A percentile compares a stretch with the other conserved stretches of the same genome.
These are phyloP conservation scores for Ceratocystis destructans DNA, from an alignment of 2,329 filamentous ascomycete genomes.

Conservation along the genomic window DNA sequence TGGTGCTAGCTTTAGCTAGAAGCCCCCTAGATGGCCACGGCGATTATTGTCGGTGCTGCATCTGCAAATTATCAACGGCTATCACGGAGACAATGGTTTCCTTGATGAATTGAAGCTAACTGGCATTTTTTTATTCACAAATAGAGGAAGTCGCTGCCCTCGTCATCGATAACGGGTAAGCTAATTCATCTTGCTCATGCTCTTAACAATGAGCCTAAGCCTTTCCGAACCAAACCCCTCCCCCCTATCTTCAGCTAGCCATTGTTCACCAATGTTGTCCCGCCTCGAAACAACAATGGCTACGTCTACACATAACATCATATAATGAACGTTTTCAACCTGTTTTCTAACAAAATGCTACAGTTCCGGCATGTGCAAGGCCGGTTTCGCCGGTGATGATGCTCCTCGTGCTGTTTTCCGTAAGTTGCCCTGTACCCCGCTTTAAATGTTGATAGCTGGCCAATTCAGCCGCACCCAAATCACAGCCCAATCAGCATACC, in stretches of 20 bases:
- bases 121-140: background rate
- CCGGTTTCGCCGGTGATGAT: constrained; percentile 99
- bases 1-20: constrained; percentile 9
- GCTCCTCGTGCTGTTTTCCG: constrained; percentile 99
- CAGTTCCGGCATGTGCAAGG: constrained; percentile 99
- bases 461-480: background rate
- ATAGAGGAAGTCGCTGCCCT: constrained; percentile 99
- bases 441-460: constrained; percentile 22
- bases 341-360: constrained; percentile 17
- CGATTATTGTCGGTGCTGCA: background rate
- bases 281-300: background rate
- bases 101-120: constrained; percentile 2
- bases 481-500: constrained; percentile 21
- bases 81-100: background rate
- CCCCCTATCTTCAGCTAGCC: constrained; percentile 16
- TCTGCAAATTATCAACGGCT: background rate
- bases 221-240: constrained; percentile 13
- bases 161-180: constrained; percentile 99
- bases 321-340: background rate
- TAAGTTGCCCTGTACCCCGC: constrained; percentile 64
- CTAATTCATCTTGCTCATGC: constrained; percentile 28
- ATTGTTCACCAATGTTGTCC: constrained; percentile 11
- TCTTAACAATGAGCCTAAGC: constrained; percentile 25
- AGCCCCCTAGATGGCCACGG: background rate
- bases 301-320: background rate